Conservation (phyloP, 441 rosid genomes). For the Viola pubescens region DNA sequence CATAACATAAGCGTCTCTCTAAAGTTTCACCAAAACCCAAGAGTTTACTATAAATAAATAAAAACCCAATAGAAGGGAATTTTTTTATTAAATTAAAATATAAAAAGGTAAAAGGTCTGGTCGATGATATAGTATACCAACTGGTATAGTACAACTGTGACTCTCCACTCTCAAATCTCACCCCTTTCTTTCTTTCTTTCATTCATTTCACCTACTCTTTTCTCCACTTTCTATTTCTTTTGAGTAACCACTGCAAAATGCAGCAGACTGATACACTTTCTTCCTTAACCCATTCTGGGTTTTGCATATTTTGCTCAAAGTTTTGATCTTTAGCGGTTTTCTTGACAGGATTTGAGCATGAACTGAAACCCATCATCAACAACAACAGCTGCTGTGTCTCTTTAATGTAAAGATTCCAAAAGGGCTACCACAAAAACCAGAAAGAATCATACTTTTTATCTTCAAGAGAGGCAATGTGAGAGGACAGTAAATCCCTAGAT, state of each 20-base stretch:
- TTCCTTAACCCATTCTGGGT: slow-evolving; percentile 3
- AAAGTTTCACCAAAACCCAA: slow-evolving; percentile 31
- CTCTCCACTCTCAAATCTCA: slow-evolving; percentile 28
- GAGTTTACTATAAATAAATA: too few species aligned
- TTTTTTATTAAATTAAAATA: too few species aligned
- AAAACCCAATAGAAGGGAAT: not conserved
- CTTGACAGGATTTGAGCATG: slow-evolving; percentile 19
- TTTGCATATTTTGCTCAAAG: slow-evolving; percentile 5
- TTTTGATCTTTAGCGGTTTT: not conserved
- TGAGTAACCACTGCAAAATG: slow-evolving; percentile 9
- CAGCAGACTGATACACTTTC: slow-evolving; percentile 9
- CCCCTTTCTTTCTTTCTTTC: slow-evolving; percentile 10
- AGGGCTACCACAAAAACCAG: not conserved
- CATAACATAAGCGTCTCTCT: slow-evolving; percentile 16
- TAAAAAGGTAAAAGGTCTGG: too few species aligned
- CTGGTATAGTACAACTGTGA: slow-evolving; percentile 17
- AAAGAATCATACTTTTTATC: slow-evolving; percentile 13
- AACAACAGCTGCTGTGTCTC: not conserved
- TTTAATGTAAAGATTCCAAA: slow-evolving; percentile 11
- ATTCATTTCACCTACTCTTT: slow-evolving; percentile 11
- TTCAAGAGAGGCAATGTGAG: slow-evolving; percentile 37
- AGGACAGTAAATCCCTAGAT: slow-evolving; percentile 5
- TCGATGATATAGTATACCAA: too few species aligned
- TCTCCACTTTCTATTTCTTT: slow-evolving; percentile 10
- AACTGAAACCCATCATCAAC: not conserved